phyloP scores from a whole-genome alignment of 2,329 filamentous ascomycete genomes.

The Tolypocladium pustulatum region DNA sequence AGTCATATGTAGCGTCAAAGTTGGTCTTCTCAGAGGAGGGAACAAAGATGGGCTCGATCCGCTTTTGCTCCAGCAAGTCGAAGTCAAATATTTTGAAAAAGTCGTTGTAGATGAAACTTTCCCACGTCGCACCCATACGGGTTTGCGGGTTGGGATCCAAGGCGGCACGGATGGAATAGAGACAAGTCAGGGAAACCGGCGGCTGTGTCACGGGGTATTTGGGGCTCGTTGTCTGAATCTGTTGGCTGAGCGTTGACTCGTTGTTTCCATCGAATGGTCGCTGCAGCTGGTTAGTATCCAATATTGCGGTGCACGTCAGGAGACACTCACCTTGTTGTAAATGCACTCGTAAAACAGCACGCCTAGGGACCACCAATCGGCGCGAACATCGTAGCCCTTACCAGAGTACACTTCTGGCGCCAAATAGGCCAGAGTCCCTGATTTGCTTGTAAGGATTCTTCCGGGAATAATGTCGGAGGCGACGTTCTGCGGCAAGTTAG shows the following conservation, averaged over 20 bases:
- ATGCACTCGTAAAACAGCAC: constrained; percentile 99
- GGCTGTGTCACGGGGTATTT: constrained; percentile 90
- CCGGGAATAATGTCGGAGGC: constrained; percentile 83
- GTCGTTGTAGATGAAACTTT: constrained; percentile 75
- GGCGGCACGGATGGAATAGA: constrained; percentile 78
- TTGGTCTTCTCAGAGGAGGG: constrained; percentile 98
- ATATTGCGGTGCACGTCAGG: not conserved
- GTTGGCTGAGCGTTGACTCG: constrained; percentile 67
- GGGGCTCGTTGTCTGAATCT: constrained; percentile 72
- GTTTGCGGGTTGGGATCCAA: constrained; percentile 70
- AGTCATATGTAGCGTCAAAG: constrained; percentile 95
- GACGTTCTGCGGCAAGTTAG: constrained; percentile 63
- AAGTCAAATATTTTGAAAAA: constrained; percentile 89
- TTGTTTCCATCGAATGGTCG: constrained; percentile 87
- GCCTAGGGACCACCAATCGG: constrained; percentile 97
- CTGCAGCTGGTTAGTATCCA: constrained; percentile 32
- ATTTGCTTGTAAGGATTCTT: constrained; percentile 85
- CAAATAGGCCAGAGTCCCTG: constrained; percentile 88
- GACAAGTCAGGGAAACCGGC: constrained; percentile 75
- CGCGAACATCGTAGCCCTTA: constrained; percentile 77
- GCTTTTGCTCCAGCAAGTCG: constrained; percentile 69
- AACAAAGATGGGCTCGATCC: constrained; percentile 81
- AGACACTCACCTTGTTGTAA: constrained; percentile 73
- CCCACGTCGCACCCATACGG: constrained; percentile 78
- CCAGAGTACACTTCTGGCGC: constrained; percentile 92